phyloP scores from a whole-genome alignment of 1,284 basidiomycete genomes.

The Microbotryum violaceum region DNA sequence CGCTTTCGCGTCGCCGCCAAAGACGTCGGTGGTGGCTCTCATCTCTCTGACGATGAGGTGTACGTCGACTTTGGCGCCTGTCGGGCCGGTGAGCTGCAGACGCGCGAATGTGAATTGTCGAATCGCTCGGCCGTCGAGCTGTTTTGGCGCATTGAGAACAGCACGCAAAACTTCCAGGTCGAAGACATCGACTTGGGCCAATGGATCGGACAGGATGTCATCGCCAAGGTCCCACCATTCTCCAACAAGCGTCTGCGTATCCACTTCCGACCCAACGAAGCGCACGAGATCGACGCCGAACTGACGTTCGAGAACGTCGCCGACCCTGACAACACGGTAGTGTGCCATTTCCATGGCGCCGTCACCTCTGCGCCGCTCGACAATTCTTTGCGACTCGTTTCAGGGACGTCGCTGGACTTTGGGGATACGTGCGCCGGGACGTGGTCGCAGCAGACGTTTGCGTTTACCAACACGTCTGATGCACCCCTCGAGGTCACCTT shows the following conservation, averaged over 20 bases:
- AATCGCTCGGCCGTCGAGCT: constrained; percentile 13
- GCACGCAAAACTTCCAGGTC: background rate
- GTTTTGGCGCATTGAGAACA: constrained; percentile 8
- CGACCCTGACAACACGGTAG: constrained; percentile 40
- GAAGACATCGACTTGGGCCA: constrained; percentile 1
- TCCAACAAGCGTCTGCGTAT: background rate
- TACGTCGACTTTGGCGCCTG: constrained; percentile 10
- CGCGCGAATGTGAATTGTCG: constrained; percentile 5
- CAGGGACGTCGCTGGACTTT: constrained; percentile 46
- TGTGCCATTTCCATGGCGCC: constrained; percentile 38
- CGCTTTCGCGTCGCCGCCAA: constrained; percentile 2
- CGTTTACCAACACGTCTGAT: constrained; percentile 45
- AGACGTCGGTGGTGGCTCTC: background rate
- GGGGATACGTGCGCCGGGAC: constrained; percentile 46
- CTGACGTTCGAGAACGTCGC: constrained; percentile 40
- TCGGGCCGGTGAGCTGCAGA: constrained; percentile 6
- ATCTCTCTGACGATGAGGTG: background rate
- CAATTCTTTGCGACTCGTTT: constrained; percentile 43
- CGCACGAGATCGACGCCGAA: constrained; percentile 40
- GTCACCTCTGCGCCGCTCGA: constrained; percentile 38
- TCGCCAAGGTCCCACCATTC: constrained; percentile 3
- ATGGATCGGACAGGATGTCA: background rate
- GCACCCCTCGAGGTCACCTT: constrained; percentile 46
- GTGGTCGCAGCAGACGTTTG: constrained; percentile 46
- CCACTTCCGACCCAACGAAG: constrained; percentile 6